Base-by-base conservation (phyloP, 2,329 filamentous ascomycete genomes). In the Coniochaeta ligniaria region DNA sequence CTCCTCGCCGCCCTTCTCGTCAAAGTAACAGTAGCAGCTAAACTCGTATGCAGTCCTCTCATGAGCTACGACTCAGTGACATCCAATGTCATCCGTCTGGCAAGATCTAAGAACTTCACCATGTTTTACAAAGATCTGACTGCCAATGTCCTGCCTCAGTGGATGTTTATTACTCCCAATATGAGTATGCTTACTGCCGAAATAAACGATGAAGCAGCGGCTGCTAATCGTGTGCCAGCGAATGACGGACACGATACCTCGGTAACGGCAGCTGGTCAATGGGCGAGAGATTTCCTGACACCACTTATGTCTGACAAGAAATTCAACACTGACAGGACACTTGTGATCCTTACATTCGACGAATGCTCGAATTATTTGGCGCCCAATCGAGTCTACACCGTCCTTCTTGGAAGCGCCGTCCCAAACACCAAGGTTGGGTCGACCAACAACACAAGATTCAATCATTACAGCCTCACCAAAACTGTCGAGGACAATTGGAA, bases 111-210 rank as follows among this genome's bases (percentile, higher is more conserved):
- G 63, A 71, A 70, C 64, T 64, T 71, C 56, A 71, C 69, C 33
- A 59, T 70, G 60, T 71, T 71, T 60, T 63, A 71, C 28, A 61
- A 63, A 5, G 69, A 71, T 35, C 64, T 71, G 9, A 64, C 60
- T 2, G 62, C 59, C 45, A 60, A 67, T 45, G 65, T 58, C 7
- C 65, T 71, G 26, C 69, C 69, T n/a, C 69, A 71, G 57, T 71
- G 69, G 69, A 68, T 71, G 61, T 80, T 79, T 64, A 74, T 79
- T 59, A 79, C 77, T 6, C 77, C 77, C 17, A 80, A 80, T 68
- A 79, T 79, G 76, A 79, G 61, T 63, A 43, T 55, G 61, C 47
- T 26, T 7, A 26, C 28, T 55, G 4, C 5, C 52, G 12, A 14
- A 22, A 12, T 47, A 6, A 47, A 22, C 45, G 24, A 36, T 9